phyloP scores from a whole-genome alignment of 208 protist species.

The Trypanosoma scelopori region DNA sequence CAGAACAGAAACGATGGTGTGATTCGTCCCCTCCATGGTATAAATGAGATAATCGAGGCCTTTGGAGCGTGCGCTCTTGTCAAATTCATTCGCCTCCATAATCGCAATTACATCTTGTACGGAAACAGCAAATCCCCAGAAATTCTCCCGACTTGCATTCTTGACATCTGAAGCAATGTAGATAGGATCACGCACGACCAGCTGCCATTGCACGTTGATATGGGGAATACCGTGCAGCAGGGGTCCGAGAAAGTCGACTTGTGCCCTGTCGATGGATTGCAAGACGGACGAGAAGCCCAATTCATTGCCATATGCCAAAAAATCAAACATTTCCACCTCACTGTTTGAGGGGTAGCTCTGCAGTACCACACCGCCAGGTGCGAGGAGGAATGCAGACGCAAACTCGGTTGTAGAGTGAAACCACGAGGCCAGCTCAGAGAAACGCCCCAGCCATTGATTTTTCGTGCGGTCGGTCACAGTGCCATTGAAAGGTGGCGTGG shows the following conservation, averaged over 20 bases:
- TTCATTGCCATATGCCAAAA: constrained; percentile 8
- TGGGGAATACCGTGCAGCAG: constrained; percentile 5
- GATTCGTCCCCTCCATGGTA: constrained; percentile 9
- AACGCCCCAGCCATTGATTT: constrained; percentile 36
- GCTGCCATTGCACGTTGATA: constrained; percentile 29
- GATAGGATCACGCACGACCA: constrained; percentile 46
- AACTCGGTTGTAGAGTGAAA: constrained; percentile 6
- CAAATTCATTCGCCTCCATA: constrained; percentile 29
- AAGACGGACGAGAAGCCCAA: constrained; percentile 4
- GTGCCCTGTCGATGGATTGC: constrained; percentile 30
- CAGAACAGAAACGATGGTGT: constrained; percentile 23
- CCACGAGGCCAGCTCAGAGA: constrained; percentile 25
- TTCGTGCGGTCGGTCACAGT: constrained; percentile 24
- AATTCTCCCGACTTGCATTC: constrained; percentile 24
- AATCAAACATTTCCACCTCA: constrained; percentile 30
- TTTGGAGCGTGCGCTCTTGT: constrained; percentile 7
- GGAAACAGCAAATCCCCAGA: constrained; percentile 70
- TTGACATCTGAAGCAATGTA: constrained; percentile 32
- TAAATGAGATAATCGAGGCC: constrained; percentile 63
- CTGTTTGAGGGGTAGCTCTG: constrained; percentile 28
- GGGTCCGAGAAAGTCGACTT: constrained; percentile 35
- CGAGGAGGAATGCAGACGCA: constrained; percentile 24
- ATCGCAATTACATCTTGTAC: constrained; percentile 43
- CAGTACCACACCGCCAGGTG: constrained; percentile 58
- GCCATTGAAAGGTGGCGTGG: constrained; percentile 32